Evolutionary conservation across 2,329 filamentous ascomycete species (phyloP).

Genomic region (Trichophyton equinum): DNA sequence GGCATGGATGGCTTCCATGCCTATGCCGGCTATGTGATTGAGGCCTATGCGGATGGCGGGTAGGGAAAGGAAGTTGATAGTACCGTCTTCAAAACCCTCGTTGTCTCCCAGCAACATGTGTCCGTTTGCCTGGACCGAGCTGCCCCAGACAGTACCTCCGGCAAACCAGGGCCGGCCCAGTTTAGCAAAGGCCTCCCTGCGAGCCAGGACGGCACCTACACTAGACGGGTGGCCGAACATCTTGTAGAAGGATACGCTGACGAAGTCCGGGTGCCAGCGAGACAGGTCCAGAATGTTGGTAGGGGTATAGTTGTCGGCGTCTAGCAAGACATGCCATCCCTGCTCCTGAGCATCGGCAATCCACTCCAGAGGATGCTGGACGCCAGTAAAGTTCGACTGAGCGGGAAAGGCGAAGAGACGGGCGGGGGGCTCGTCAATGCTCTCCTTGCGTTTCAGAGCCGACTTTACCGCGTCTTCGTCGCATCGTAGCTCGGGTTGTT

Average conservation of each 20-base stretch:
- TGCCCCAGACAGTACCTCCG: slow-evolving; percentile 46
- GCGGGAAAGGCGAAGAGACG: slow-evolving; percentile 53
- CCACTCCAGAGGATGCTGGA: slow-evolving; percentile 50
- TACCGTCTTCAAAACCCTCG: slow-evolving; percentile 54
- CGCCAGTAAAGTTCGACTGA: slow-evolving; percentile 58
- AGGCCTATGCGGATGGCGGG: slow-evolving; percentile 46
- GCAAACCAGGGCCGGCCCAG: slow-evolving; percentile 52
- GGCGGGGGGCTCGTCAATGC: slow-evolving; percentile 9
- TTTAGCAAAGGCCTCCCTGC: slow-evolving; percentile 44
- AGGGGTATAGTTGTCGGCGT: slow-evolving; percentile 52
- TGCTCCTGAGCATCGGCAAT: slow-evolving; percentile 20
- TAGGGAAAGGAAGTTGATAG: slow-evolving; percentile 53
- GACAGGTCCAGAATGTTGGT: slow-evolving; percentile 46
- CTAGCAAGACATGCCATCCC: slow-evolving; percentile 41
- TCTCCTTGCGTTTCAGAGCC: neutral
- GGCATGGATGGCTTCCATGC: slow-evolving; percentile 45
- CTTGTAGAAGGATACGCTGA: slow-evolving; percentile 51
- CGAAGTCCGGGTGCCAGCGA: slow-evolving; percentile 47
- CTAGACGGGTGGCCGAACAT: slow-evolving; percentile 52
- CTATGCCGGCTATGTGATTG: slow-evolving; percentile 32
- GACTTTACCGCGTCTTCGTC: slow-evolving; percentile 3
- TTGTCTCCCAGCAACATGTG: slow-evolving; percentile 25
- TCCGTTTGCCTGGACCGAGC: slow-evolving; percentile 8
- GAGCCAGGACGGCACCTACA: slow-evolving; percentile 48
- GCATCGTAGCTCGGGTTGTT: slow-evolving; percentile 5